phyloP scores from a whole-genome alignment of 345 rosid genomes.

The Rubroshorea leprosula region DNA sequence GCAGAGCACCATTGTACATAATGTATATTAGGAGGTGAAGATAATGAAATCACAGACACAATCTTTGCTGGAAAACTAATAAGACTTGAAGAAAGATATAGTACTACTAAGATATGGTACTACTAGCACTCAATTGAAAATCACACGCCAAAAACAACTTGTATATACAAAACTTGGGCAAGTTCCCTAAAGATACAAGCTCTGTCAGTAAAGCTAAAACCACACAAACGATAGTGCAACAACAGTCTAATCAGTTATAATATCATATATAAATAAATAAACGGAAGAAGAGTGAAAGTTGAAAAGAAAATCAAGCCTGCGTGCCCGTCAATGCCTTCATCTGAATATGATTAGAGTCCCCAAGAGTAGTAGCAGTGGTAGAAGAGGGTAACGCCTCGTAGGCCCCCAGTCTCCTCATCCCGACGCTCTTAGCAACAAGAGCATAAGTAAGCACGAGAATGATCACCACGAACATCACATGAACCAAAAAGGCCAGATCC shows the following conservation, averaged over 20 bases:
- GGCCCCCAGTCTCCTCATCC: constrained; percentile 53
- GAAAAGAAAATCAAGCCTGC: constrained; percentile 2
- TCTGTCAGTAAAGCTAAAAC: neutral
- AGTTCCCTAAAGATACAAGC: neutral
- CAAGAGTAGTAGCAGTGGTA: constrained; percentile 1
- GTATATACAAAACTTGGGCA: neutral
- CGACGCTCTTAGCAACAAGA: constrained; percentile 42
- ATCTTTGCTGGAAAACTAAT: no score
- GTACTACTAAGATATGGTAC: no score
- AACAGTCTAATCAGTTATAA: neutral
- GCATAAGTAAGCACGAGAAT: constrained; percentile 50
- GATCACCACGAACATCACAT: constrained; percentile 60
- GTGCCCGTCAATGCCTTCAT: constrained; percentile 38
- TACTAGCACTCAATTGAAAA: neutral
- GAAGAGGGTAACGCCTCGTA: constrained; percentile 72
- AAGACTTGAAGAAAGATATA: neutral
- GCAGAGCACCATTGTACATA: no score
- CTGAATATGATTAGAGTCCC: constrained; percentile 55
- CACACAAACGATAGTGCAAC: neutral
- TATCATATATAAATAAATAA: neutral
- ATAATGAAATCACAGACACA: no score
- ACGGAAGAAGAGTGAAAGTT: neutral
- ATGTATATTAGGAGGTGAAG: no score
- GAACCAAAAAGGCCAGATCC: constrained; percentile 69
- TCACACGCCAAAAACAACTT: neutral